Evolutionary conservation across 768 basidiomycete genomes (phyloP).

Genomic region (Termitomyces heimii): DNA sequence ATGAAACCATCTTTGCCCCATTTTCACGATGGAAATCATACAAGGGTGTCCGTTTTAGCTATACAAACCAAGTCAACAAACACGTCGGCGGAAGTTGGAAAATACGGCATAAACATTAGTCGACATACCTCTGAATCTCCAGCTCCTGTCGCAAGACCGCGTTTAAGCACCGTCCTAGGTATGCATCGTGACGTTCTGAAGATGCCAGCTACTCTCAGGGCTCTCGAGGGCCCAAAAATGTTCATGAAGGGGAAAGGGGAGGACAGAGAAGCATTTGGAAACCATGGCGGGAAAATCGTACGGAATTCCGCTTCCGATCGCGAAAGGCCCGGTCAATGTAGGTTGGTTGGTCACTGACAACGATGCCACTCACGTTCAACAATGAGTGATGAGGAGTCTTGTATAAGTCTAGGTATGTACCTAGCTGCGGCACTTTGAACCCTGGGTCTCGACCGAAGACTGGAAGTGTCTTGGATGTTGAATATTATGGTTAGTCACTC

Average conservation of each 20-base stretch:
- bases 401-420: no score
- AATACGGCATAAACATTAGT: not conserved
- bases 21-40: slow-evolving; percentile 85
- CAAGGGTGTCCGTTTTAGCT: slow-evolving; percentile 63
- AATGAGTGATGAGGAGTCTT: no score
- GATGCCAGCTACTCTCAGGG: slow-evolving; percentile 5
- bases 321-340: not conserved
- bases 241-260: slow-evolving; percentile 3
- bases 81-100: not conserved
- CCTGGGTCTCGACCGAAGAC: not conserved
- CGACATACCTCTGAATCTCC: slow-evolving; percentile 9
- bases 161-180: not conserved
- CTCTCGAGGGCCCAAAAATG: slow-evolving; percentile 1
- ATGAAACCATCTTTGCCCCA: slow-evolving; percentile 92
- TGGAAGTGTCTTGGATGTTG: no score
- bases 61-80: not conserved
- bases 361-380: no score
- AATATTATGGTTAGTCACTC: no score
- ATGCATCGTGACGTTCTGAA: slow-evolving; percentile 2
- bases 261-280: not conserved
- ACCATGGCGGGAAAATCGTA: not conserved
- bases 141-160: slow-evolving; percentile 11
- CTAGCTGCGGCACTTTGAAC: not conserved
- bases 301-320: slow-evolving; percentile 6
- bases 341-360: not conserved